Percentiles rank a stretch among this genome's conserved stretches.
phyloP scores from a whole-genome alignment of 2,329 filamentous ascomycete genomes.

The Trichoderma atroviride region DNA sequence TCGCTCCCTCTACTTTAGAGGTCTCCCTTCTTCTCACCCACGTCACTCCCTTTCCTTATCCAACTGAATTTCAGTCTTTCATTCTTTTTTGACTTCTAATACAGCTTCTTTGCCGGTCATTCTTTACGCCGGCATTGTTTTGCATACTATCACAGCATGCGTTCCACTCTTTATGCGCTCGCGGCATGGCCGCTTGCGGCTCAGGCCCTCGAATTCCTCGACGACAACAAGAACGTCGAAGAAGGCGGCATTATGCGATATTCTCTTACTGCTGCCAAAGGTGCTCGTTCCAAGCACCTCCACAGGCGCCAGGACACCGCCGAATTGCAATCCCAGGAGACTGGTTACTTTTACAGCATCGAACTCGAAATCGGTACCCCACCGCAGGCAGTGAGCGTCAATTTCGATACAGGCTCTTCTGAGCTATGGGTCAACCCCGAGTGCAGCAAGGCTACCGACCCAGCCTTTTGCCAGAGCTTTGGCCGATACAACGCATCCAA shows the following conservation, averaged over 20 bases:
- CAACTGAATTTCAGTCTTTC: conserved; percentile 20
- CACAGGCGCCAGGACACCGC: conserved; percentile 38
- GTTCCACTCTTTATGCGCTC: conserved; percentile 38
- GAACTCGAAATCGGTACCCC: conserved; percentile 45
- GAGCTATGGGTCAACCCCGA: conserved; percentile 49
- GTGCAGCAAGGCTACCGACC: conserved; percentile 39
- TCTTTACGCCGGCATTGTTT: conserved; percentile 25
- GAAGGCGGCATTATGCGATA: conserved; percentile 37
- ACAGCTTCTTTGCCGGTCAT: conserved; percentile 24
- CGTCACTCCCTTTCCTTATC: conserved; percentile 24
- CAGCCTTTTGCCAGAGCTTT: conserved; percentile 35
- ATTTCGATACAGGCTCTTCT: conserved; percentile 47
- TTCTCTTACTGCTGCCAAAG: conserved; percentile 35
- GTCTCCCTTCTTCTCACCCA: conserved; percentile 21
- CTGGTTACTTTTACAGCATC: conserved; percentile 45
- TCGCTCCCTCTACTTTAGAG: conserved; percentile 6
- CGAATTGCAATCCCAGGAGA: conserved; percentile 33
- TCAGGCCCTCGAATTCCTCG: conserved; percentile 30
- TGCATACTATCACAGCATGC: conserved; percentile 32
- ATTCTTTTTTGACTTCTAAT: conserved; percentile 7
- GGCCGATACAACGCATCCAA: conserved; percentile 39
- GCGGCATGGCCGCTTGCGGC: conserved; percentile 37
- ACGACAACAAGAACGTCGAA: conserved; percentile 33
- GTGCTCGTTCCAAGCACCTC: conserved; percentile 36
- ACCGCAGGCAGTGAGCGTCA: conserved; percentile 43